Conservation (phyloP, 345 rosid species). For the Camelina hispida region DNA sequence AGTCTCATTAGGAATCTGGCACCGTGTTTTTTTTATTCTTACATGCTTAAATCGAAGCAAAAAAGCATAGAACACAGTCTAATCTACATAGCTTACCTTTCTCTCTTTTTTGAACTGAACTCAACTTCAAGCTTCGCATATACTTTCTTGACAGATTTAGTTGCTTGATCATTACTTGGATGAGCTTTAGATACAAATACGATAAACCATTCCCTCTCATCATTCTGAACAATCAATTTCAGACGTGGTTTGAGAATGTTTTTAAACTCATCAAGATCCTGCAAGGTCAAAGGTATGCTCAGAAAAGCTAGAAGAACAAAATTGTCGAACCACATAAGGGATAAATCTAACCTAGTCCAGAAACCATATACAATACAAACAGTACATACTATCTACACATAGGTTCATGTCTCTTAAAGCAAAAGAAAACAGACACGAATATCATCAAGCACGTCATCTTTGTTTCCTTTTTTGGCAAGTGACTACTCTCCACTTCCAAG, state of each 20-base stretch:
- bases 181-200: constrained; percentile 94
- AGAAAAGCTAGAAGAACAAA: constrained; percentile 16
- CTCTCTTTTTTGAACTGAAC: constrained; percentile 94
- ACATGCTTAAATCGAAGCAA: constrained; percentile 7
- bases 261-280: constrained; percentile 99
- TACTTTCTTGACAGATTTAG: constrained; percentile 84
- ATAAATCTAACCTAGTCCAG: not conserved
- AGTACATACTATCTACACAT: not conserved
- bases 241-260: constrained; percentile 93
- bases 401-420: not conserved
- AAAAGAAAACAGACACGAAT: not conserved
- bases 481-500: constrained; percentile 18
- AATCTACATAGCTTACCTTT: constrained; percentile 58
- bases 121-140: constrained; percentile 94
- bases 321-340: constrained; percentile 10
- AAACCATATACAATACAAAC: not conserved
- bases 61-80: not conserved
- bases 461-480: not conserved
- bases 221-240: constrained; percentile 87
- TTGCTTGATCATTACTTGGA: constrained; percentile 86
- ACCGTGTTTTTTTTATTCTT: not conserved
- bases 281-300: constrained; percentile 34
- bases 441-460: too few species aligned
- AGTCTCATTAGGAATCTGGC: constrained; percentile 7
- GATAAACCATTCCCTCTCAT: constrained; percentile 95